Base-by-base conservation (phyloP, 2,329 filamentous ascomycete genomes). In the Botrytis pseudocinerea region DNA sequence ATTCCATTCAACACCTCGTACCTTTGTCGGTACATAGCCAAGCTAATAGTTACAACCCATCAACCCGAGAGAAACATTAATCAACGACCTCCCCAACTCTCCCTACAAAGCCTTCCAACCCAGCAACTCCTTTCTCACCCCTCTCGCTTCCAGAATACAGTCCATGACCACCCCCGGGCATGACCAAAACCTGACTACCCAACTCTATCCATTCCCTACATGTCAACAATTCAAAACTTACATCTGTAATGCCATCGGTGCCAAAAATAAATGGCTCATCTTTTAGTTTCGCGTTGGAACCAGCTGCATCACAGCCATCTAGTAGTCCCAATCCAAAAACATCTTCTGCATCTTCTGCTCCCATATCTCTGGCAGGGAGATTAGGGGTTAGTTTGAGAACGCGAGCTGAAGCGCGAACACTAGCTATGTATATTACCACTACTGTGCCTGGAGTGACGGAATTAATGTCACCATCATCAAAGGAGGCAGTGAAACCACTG, bases 371-470 rank as follows among this genome's bases (percentile, higher is more conserved):
- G 54, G 75, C 59, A 72, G 77, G 74, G 16, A 70, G 57, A 75
- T 78, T 77, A n/a, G 74, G 76, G 44, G 77, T 46, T 80, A 84
- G 85, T 46, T 87, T 87, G 40, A 92, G 81, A 1, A 98, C 89
- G 74, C 92, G 91, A 0, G 94, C 95, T 0, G 92, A 90, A 1
- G 94, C 92, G 14, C 95, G 88, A 22, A 98, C 91, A 79, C 94
- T 98, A 28, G 93, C 94, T 59, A 95, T 89, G 79, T 98, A 98
- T 0, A 95, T 88, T 44, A 97, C 94, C 8, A 95, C 90, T 48
- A 91, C 85, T 59, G 88, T 91, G 1, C 93, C 92, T 0, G 90
- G 83, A 0, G 87, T 86, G 10, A 98, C 84, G 1, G 87, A 84
- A 38, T 87, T 87, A 0, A 91, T 87, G 66, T 91, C 88, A 0